Evolutionary conservation across 2,329 filamentous ascomycete species (phyloP).

Genomic region (Scedosporium boydii): DNA sequence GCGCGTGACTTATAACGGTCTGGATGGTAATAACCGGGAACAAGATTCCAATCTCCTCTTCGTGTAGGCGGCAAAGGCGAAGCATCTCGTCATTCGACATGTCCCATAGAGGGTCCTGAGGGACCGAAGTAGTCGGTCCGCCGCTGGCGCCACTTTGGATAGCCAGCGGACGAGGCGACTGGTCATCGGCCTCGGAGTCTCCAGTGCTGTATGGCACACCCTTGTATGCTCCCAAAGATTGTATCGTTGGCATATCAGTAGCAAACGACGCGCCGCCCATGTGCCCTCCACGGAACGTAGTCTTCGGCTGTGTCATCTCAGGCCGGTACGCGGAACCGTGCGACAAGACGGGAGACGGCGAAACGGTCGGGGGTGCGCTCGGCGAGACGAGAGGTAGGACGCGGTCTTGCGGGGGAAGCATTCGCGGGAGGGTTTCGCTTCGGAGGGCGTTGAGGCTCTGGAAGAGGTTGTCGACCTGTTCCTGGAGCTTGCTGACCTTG

Average conservation of each 20-base stretch:
- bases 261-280: background rate
- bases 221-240: constrained; percentile 74
- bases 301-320: constrained; percentile 39
- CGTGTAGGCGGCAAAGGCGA: constrained; percentile 67
- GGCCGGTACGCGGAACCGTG: constrained; percentile 33
- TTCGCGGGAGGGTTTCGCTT: constrained; percentile 4
- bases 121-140: constrained; percentile 6
- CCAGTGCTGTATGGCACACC: constrained; percentile 30
- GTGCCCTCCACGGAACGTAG: constrained; percentile 57
- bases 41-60: constrained; percentile 88
- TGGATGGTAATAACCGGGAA: constrained; percentile 77
- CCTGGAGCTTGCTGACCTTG: constrained; percentile 66
- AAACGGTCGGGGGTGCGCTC: constrained; percentile 14
- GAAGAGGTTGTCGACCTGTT: constrained; percentile 73
- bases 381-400: background rate
- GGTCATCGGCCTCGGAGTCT: background rate
- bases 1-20: constrained; percentile 59
- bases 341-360: constrained; percentile 34
- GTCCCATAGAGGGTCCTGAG: constrained; percentile 67
- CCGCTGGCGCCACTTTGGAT: too few relatives aligned
- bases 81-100: constrained; percentile 72
- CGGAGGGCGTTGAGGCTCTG: constrained; percentile 45
- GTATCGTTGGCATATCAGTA: constrained; percentile 44
- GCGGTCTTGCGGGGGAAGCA: constrained; percentile 4
- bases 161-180: constrained; percentile 1